Evolutionary conservation across 352 stramenopile genomes (phyloP), one percentile per base, ranked within the genome.

Genomic region (Hyphochytrium catenoides): DNA sequence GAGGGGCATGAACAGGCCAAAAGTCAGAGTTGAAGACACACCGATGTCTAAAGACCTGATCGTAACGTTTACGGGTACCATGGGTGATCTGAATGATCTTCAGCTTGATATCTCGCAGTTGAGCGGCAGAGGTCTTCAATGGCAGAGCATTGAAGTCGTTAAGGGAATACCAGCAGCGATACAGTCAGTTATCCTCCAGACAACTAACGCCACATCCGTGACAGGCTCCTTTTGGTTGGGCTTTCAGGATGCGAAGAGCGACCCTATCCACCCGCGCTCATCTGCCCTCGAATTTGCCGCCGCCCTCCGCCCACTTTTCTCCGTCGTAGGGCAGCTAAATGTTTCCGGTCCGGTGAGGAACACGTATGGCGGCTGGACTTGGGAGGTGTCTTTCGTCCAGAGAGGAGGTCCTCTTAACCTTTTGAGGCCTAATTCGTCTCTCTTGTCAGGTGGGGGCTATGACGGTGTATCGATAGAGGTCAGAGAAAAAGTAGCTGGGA

Each of bases 11-110:
- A 31, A 22, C 19, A 26, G 40, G 29, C 28, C 14, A 16, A 8
- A 30, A n/a, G 34, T 47, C 7, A 45, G 34, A 8, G 24, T 43
- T 17, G 27, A n/a, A 15, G 28, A 34, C 16, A 34, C 23, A 11
- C 27, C 41, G 2, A 40, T 28, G 17, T 47, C 48, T n/a, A 52
- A 44, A 28, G 30, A 25, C 21, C 57, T 48, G 52, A 36, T 51
- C 16, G 34, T 60, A 4, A 60, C 48, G 3, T 60, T 60, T 35
- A 57, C 50, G 23, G 15, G 25, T 26, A 36, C 31, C 18, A n/a
- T n/a, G n/a, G 46, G 43, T 7, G 48, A 60, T 34, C 42, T 57
- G 8, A 21, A 33, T 0, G 8, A 18, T 2, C 16, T 54, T 11
- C 11, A n/a, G 17, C 19, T 57, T 4, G 20, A 31, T 5, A 19